Evolutionary conservation across 2,329 filamentous ascomycete species (phyloP), one percentile per base, ranked within the genome.

Genomic region (Coniella vitis): DNA sequence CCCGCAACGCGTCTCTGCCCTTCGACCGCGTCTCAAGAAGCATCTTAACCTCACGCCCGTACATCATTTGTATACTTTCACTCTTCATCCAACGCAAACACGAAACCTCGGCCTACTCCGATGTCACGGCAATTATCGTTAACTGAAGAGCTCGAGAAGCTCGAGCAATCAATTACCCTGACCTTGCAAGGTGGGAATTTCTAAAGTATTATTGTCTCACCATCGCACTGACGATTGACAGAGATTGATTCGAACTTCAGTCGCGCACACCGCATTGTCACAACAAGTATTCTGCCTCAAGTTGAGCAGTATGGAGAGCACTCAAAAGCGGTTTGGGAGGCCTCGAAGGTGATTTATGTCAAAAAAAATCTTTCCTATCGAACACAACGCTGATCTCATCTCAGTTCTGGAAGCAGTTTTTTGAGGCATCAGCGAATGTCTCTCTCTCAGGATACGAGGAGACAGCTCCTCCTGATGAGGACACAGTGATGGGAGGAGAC

Each of bases 331-430:
- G 91, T 98, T 2, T 98, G 93, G 93, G 90, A 97, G 59, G 90
- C 90, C 19, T 95, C 91, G 47, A 95, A 95, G 80, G 89, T 91
- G 49, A n/a, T 20, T 59, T 4, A 10, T 13, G 3, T 14, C 22
- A 4, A 13, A 20, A n/a, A 19, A 22, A 8, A n/a, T n/a, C 20
- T 13, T n/a, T 4, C 9, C 3, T 7, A 4, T 14, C 19, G 22
- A 7, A 20, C 14, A 17, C n/a, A 35, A 32, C 12, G 29, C 34
- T 39, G 36, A 49, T 21, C 2, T 8, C 32, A 1, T 22, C 47
- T 12, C 61, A 94, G 87, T 98, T 98, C 69, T 98, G 93, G 93
- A 98, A 98, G 69, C 90, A 97, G 72, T 98, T 98, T 73, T 98
- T 98, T 68, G 93, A 98, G 70, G 90, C 93, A 32, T 95, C 90